Percentiles rank a stretch among this genome's conserved stretches.
phyloP scores from a whole-genome alignment of 805 yeast genomes.

The Cyberlindnera mycetangii region DNA sequence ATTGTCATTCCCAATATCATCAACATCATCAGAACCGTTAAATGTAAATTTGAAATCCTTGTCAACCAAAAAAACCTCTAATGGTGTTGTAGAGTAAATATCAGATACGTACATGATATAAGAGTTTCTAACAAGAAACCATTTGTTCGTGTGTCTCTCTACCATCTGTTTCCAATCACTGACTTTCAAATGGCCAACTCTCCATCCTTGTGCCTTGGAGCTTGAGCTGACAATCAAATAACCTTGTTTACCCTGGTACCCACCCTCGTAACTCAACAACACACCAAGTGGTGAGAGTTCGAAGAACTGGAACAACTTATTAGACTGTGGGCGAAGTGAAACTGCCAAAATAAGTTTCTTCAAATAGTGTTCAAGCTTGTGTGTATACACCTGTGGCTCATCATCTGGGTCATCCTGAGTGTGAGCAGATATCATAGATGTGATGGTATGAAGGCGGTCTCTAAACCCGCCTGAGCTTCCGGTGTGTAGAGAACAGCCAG shows the following conservation, averaged over 20 bases:
- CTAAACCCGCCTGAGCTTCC: conserved; percentile 13
- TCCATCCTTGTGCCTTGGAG: conserved; percentile 91
- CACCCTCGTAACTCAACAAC: conserved; percentile 75
- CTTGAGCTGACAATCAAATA: conserved; percentile 73
- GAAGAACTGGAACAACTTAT: conserved; percentile 77
- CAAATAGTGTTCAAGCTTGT: conserved; percentile 61
- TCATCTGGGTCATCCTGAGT: conserved; percentile 2
- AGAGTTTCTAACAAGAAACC: conserved; percentile 86
- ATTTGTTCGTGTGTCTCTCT: conserved; percentile 83
- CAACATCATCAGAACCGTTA: conserved; percentile 37
- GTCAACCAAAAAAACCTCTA: conserved; percentile 92
- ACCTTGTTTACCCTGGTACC: conserved; percentile 88
- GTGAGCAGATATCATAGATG: conserved; percentile 18
- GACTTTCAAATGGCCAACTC: conserved; percentile 83
- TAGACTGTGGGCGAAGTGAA: conserved; percentile 75
- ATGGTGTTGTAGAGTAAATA: conserved; percentile 79
- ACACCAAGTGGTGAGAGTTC: conserved; percentile 90
- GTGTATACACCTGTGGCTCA: conserved; percentile 29
- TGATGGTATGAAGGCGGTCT: conserved; percentile 16
- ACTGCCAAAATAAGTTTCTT: conserved; percentile 55
- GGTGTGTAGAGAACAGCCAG: conserved; percentile 5
- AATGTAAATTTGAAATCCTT: conserved; percentile 56
- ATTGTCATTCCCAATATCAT: conserved; percentile 34
- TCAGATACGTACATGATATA: conserved; percentile 84
- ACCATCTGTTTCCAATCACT: conserved; percentile 85